Evolutionary conservation across 148 eudicot genomes (phyloP).

Genomic region (Oxyria digyna): DNA sequence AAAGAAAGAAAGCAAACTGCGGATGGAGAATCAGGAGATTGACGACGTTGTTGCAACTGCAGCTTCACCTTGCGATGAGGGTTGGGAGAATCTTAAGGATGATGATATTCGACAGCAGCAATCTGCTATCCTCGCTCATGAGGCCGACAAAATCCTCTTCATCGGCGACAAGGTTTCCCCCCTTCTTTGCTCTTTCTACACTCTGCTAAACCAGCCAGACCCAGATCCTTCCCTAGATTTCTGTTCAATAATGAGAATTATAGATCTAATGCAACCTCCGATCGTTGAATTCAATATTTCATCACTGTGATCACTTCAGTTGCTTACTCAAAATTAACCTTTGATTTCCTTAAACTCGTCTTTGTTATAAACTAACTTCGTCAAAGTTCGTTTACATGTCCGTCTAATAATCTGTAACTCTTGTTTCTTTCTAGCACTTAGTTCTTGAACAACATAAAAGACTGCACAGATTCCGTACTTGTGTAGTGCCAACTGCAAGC

Average conservation of each 20-base stretch:
- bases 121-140: slow-evolving; percentile 54
- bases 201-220: not conserved
- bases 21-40: slow-evolving; percentile 1
- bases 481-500: not conserved
- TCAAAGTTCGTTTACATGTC: not conserved
- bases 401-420: not conserved
- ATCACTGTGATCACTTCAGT: not conserved
- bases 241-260: not conserved
- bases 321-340: not conserved
- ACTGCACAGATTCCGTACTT: not conserved
- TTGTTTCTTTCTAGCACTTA: not conserved
- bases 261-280: not conserved
- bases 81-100: slow-evolving; percentile 60
- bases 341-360: not conserved
- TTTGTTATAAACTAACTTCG: not conserved
- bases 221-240: not conserved
- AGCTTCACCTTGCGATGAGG: slow-evolving; percentile 11
- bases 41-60: not conserved
- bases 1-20: not conserved
- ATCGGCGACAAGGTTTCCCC: slow-evolving; percentile 65
- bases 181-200: not conserved
- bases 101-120: slow-evolving; percentile 81
- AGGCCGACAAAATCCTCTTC: slow-evolving; percentile 55
- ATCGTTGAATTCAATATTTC: not conserved
- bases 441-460: not conserved